Conservation (phyloP, 495 filamentous ascomycete genomes). For the Collariella sp. region DNA sequence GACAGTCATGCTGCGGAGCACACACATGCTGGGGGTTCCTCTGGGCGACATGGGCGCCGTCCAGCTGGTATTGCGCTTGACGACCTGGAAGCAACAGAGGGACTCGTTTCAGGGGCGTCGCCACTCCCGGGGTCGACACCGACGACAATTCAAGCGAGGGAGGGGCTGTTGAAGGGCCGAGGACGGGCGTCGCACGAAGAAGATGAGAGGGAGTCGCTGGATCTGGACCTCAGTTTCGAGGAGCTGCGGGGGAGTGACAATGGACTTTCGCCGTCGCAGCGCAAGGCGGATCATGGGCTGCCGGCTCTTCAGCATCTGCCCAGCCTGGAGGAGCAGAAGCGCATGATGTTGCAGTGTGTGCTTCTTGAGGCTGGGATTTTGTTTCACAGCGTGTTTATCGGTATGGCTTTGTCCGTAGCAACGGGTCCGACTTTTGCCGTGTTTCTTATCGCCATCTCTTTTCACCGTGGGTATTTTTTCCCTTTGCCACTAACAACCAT, state of each 20-base stretch:
- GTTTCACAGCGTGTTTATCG: slow-evolving; percentile 83
- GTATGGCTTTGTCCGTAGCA: slow-evolving; percentile 80
- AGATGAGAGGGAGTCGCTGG: slow-evolving; percentile 27
- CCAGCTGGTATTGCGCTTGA: slow-evolving; percentile 35
- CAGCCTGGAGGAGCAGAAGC: slow-evolving; percentile 41
- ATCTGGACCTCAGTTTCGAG: slow-evolving; percentile 45
- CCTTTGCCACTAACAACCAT: not conserved
- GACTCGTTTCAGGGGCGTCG: slow-evolving; percentile 41
- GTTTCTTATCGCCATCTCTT: slow-evolving; percentile 71
- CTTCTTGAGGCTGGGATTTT: slow-evolving; percentile 79
- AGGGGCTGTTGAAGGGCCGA: not conserved
- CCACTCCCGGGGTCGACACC: slow-evolving; percentile 40
- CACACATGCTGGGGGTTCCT: slow-evolving; percentile 24
- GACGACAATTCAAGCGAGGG: slow-evolving; percentile 7
- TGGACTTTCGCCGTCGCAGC: not conserved
- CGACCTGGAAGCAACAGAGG: slow-evolving; percentile 37
- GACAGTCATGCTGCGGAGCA: not conserved
- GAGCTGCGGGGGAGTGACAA: slow-evolving; percentile 38
- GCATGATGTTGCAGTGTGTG: slow-evolving; percentile 66
- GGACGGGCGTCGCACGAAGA: slow-evolving; percentile 1
- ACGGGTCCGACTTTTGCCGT: slow-evolving; percentile 69
- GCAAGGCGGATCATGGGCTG: slow-evolving; percentile 17
- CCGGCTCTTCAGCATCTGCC: slow-evolving; percentile 17
- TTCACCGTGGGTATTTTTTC: slow-evolving; percentile 46
- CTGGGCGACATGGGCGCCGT: slow-evolving; percentile 6